Evolutionary conservation across 73 alveolate species (phyloP), one percentile per base, ranked within the genome.

Genomic region (Loxodes magnus): DNA sequence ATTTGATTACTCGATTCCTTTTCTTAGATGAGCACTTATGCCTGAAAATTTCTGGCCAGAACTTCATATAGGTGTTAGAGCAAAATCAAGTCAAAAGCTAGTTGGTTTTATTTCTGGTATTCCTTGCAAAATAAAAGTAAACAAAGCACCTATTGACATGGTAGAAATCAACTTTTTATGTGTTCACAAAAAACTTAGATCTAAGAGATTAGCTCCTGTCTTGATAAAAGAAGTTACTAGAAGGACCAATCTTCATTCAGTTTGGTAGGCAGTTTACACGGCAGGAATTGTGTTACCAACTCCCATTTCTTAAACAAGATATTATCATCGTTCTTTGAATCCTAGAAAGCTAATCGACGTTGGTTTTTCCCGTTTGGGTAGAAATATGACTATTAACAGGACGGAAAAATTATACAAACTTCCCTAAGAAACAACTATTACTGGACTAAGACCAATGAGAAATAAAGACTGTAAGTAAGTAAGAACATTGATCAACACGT

Each of bases 61-160:
- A 35, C 88, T 96, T 96, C 51, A 70, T 44, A 35, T 88, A 23
- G 95, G 96, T 2, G 97, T 92, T 4, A 16, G 20, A 64, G 89
- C 37, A 84, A 33, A 33, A 33, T 12, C 20, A 12, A 12, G 43
- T 16, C 10, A 33, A 33, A 33, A 33, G 71, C 74, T 95, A 67
- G 88, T 85, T 30, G 99, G 98, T 29, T 92, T 92, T 56, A 88
- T 95, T 49, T 73, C 98, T 0, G 99, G 98, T 14, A 84, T 95
- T 51, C 99, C 99, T 14, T 85, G 87, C 41, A 74, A 87, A 35
- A 48, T 88, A 48, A 51, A 35, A 51, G 85, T 74, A 21, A 56
- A 9, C 1, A 35, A 16, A n/a, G n/a, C 24, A 41, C 14, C 43
- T n/a, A 33, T 87, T 27, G 77, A 82, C 74, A 88, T 95, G 98